Evolutionary conservation across 345 rosid genomes (phyloP), one percentile per base, ranked within the genome.

Genomic region (Anacardium occidentale): DNA sequence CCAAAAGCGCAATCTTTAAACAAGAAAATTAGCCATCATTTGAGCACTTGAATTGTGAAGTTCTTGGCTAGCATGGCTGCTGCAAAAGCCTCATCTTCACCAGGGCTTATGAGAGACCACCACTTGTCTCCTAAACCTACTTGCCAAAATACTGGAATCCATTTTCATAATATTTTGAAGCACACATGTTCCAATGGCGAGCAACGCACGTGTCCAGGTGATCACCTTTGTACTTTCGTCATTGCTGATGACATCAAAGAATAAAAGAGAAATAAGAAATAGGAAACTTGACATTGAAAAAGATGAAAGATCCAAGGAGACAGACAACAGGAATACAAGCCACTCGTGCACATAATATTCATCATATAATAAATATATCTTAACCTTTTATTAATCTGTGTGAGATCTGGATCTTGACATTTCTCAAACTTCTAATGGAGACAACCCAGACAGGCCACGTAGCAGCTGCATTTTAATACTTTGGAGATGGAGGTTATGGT

Each of bases 321-420:
- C 2, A 29, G 32, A 66, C 83, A 29, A 29, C 45, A 25, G 24
- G 53, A 73, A 61, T 73, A 79, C 85, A 80, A 76, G 69, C 81
- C 89, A 85, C 85, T 81, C 88, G 88, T 85, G 91, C 83, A 78
- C 74, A 82, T 66, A 77, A 72, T 73, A 66, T 54, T 37, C 7
- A 37, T 37, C 42, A 1, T 37, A 6, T 64, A 53, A 76, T 37
- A 18, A 55, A 45, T 29, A 29, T 8, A 51, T 61, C 21, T 32
- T 64, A 20, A 32, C 26, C 13, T 32, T 0, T 66, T 71, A 52
- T 55, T 48, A 10, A 24, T 69, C 24, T 8, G 44, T 26, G 55
- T 66, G 42, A 73, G 85, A 84, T 81, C 83, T 63, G 77, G 84
- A 79, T 85, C 87, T 69, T 50, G 69, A 76, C 73, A 50, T 77